Evolutionary conservation across 306 rosid species (phyloP).

Genomic region (Dalbergia oliveri): DNA sequence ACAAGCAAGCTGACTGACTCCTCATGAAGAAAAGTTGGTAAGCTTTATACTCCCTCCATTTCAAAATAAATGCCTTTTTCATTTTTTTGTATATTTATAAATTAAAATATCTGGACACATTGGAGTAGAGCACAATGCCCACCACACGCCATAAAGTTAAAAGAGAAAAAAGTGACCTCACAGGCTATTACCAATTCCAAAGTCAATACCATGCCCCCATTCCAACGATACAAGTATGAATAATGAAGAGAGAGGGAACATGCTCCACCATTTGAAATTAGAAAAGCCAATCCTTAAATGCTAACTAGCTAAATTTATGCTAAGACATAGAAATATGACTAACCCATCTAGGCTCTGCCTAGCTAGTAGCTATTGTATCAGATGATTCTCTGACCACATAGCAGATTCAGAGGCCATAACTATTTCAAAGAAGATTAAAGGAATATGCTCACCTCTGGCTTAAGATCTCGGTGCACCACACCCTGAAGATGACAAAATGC

Average conservation of each 20-base stretch:
- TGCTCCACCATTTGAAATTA: conserved; percentile 9
- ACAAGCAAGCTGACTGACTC: not conserved
- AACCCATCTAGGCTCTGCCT: conserved; percentile 22
- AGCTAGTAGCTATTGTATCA: conserved; percentile 21
- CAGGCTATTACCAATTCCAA: conserved; percentile 18
- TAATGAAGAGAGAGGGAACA: conserved; percentile 9
- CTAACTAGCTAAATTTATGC: not conserved
- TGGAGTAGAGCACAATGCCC: conserved; percentile 2
- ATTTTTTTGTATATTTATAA: no score
- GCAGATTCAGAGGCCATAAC: conserved; percentile 33
- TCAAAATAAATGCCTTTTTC: no score
- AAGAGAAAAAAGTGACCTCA: conserved; percentile 8
- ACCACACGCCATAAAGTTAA: not conserved
- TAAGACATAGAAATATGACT: conserved; percentile 25
- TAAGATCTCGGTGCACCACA: conserved; percentile 99
- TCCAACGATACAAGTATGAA: conserved; percentile 8
- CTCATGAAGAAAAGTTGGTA: conserved; percentile 22
- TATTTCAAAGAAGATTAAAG: conserved; percentile 32
- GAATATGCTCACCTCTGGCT: conserved; percentile 83
- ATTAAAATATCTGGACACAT: no score
- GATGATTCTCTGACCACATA: conserved; percentile 13
- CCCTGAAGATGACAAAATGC: conserved; percentile 99
- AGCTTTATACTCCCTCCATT: not conserved
- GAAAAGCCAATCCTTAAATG: not conserved
- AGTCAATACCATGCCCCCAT: conserved; percentile 17